phyloP scores from a whole-genome alignment of 768 basidiomycete species.

The Artomyces pyxidatus region DNA sequence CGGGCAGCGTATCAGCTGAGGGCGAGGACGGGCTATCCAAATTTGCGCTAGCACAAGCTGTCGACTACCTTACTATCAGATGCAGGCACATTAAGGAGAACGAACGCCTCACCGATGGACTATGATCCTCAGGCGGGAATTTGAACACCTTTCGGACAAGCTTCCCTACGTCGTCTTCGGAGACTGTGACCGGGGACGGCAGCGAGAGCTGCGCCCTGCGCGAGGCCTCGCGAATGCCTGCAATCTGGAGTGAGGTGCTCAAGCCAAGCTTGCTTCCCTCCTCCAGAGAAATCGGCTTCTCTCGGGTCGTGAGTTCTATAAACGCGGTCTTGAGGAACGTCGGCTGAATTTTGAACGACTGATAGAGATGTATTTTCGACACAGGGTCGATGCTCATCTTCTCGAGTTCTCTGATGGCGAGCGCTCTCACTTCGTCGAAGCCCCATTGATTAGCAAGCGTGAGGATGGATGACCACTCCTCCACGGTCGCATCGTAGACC shows the following conservation, averaged over 20 bases:
- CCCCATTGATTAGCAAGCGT: slow-evolving; percentile 45
- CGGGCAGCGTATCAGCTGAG: too few species aligned
- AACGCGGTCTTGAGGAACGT: slow-evolving; percentile 46
- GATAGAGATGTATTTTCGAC: slow-evolving; percentile 50
- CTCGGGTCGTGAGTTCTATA: slow-evolving; percentile 40
- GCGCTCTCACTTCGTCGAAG: slow-evolving; percentile 42
- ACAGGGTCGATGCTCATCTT: slow-evolving; percentile 36
- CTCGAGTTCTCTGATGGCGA: slow-evolving; percentile 47
- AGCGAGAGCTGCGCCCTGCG: neutral
- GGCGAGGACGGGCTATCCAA: too few species aligned
- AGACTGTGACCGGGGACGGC: neutral
- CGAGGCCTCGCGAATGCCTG: slow-evolving; percentile 43
- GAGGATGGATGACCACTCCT: slow-evolving; percentile 50
- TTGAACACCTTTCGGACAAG: neutral
- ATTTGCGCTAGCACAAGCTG: too few species aligned
- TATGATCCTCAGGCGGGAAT: too few species aligned
- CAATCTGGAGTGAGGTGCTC: slow-evolving; percentile 45
- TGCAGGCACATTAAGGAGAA: too few species aligned
- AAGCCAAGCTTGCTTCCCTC: slow-evolving; percentile 53
- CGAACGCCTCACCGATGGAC: too few species aligned
- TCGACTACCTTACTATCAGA: too few species aligned
- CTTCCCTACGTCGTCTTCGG: neutral
- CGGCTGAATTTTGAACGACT: slow-evolving; percentile 39
- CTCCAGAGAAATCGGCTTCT: slow-evolving; percentile 38
- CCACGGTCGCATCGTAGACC: slow-evolving; percentile 39